phyloP scores from a whole-genome alignment of 1,284 basidiomycete species.

The Tilletia setariae region DNA sequence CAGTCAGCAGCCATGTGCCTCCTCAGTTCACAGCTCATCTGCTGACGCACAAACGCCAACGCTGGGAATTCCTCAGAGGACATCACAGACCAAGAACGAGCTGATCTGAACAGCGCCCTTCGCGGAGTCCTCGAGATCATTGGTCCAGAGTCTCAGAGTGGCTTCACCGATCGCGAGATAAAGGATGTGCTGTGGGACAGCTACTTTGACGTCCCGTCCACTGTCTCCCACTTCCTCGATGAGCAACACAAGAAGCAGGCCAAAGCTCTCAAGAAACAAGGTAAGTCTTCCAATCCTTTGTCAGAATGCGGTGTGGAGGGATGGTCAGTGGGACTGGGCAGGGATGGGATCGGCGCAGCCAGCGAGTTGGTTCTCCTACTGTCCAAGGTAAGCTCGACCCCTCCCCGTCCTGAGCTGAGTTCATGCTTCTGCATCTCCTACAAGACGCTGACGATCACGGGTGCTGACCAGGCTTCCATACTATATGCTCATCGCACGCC shows the following conservation, averaged over 20 bases:
- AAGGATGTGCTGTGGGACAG: slow-evolving; percentile 81
- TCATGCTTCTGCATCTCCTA: neutral
- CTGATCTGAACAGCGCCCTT: slow-evolving; percentile 39
- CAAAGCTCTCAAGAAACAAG: slow-evolving; percentile 36
- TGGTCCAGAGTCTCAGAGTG: slow-evolving; percentile 35
- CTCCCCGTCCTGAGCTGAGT: neutral
- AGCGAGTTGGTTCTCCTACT: neutral
- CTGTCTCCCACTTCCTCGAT: slow-evolving; percentile 65
- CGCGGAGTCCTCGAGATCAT: slow-evolving; percentile 35
- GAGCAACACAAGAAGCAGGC: slow-evolving; percentile 36
- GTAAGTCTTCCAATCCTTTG: slow-evolving; percentile 26
- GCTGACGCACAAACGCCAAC: neutral
- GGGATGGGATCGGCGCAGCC: too few relatives aligned
- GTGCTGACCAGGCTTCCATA: slow-evolving; percentile 16
- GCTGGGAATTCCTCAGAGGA: slow-evolving; percentile 27
- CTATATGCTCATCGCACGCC: neutral
- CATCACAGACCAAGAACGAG: slow-evolving; percentile 40
- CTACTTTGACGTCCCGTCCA: slow-evolving; percentile 79
- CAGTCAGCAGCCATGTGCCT: slow-evolving; percentile 2
- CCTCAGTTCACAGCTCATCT: too few relatives aligned
- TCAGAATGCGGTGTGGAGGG: slow-evolving; percentile 23
- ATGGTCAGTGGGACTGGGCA: neutral
- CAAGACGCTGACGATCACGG: too few relatives aligned
- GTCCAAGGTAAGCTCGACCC: neutral
- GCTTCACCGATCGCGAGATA: slow-evolving; percentile 59